Evolutionary conservation across 176 grass and related monocot genomes (phyloP), one percentile per base, ranked within the genome.

Genomic region (Oryza officinalis): DNA sequence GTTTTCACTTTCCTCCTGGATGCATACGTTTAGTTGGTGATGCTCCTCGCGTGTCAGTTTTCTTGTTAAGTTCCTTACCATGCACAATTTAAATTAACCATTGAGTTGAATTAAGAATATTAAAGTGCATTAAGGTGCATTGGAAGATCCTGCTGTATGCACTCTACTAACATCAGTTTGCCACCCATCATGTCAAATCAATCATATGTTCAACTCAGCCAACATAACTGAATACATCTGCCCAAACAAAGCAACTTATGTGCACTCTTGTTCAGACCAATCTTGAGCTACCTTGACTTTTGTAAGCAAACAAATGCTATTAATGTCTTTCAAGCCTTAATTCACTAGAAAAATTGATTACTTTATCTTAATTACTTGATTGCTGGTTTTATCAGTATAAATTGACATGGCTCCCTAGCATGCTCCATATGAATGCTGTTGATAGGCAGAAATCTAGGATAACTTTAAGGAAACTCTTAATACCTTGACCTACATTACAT

Each of bases 1-100:
- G 4, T 72, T 22, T 67, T 14, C 7, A 25, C 45, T 78, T 78
- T 71, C 64, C 11, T 49, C 30, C 50, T 81, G 46, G 18, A 67
- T 80, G 35, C 60, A 43, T 71, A 47, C 20, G 17, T 63, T 83
- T 66, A 27, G 33, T 79, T 66, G 60, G 74, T 66, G 57, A 70
- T 82, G 65, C 37, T 76, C 5, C 25, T 60, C 3, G 8, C 7
- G 2, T 49, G 11, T 32, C 8, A 72, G 11, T 28, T 23, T 22
- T 38, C 63, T 13, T 71, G 40, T 77, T 83, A 41, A 18, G 13
- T 14, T 65, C 28, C 44, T 64, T 72, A 6, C 59, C 31, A 7
- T 83, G 38, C 33, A 60, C 67, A 28, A 8, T 9, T 37, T 45
- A 37, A 9, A 40, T 23, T 68, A 17, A 22, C 35, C 65, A 80